Evolutionary conservation across 768 basidiomycete species (phyloP).

Genomic region (Boletus fagicola): DNA sequence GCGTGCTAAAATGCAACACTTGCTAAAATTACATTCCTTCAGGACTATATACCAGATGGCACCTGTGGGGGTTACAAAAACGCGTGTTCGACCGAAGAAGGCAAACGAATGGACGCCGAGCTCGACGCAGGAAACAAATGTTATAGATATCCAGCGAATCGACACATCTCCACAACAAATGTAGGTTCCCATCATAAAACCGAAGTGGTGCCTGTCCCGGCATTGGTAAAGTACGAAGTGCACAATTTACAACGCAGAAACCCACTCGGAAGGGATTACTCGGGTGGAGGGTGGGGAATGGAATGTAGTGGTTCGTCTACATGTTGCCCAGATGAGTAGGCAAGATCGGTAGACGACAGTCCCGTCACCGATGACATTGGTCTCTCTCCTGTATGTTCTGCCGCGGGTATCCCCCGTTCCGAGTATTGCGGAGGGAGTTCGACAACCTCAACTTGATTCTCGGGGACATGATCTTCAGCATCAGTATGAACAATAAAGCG

Average conservation of each 20-base stretch:
- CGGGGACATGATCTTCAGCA: slow-evolving; percentile 52
- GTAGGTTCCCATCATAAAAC: not conserved
- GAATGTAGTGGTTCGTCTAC: slow-evolving; percentile 3
- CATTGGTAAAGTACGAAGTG: not conserved
- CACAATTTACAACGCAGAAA: slow-evolving; percentile 1
- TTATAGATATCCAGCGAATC: slow-evolving; percentile 2
- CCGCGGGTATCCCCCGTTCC: slow-evolving; percentile 41
- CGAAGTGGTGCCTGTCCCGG: not conserved
- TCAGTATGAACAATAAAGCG: slow-evolving; percentile 71
- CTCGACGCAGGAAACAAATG: slow-evolving; percentile 8
- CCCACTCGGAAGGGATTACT: slow-evolving; percentile 3
- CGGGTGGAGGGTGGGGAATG: slow-evolving; percentile 8
- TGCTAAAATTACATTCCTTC: not conserved
- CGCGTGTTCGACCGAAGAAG: slow-evolving; percentile 5
- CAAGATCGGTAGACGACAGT: slow-evolving; percentile 6
- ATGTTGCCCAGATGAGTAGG: slow-evolving; percentile 14
- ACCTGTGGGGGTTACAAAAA: not conserved
- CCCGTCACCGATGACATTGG: slow-evolving; percentile 14
- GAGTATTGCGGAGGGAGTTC: slow-evolving; percentile 78
- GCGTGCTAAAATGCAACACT: slow-evolving; percentile 8
- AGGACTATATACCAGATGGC: not conserved
- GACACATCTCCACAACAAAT: not conserved
- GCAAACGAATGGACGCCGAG: slow-evolving; percentile 4
- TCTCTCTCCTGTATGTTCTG: slow-evolving; percentile 4
- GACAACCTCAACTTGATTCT: slow-evolving; percentile 51